Base-by-base conservation (phyloP, 2,329 filamentous ascomycete species). In the Rutstroemia sp. region DNA sequence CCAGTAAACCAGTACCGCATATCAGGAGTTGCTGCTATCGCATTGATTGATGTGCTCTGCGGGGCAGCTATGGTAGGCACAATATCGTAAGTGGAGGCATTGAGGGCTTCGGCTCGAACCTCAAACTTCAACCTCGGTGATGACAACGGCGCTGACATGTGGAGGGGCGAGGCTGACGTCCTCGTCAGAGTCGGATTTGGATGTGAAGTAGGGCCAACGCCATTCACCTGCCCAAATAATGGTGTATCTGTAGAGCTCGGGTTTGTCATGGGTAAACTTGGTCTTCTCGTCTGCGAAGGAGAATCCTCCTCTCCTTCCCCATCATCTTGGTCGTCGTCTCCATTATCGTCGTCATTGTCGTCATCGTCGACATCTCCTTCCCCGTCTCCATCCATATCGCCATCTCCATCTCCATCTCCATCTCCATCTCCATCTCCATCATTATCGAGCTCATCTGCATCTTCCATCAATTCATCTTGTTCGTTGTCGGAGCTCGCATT, bases 21-120 rank as follows among this genome's bases (percentile, higher is more conserved):
- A 71, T 99, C 94, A 2, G 91, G 92, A 0, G 94, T 99, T 34
- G 94, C 86, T 23, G 91, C 85, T 58, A 99, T 82, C 9, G 91
- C 87, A 69, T 99, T 99, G 72, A 99, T 90, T 53, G 91, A 96
- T 3, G 94, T 99, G 60, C 90, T 88, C 71, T 96, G 92, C 1
- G 94, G 94, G 3, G 94, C 94, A 2, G 94, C 94, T 74, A 97
- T 97, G 21, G 94, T 97, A 1, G 94, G 94, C 1, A 96, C 87
- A 59, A 99, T 96, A 70, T 99, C 94, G 75, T 97, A 99, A 2
- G 87, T 82, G 42, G 79, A 76, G 14, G 94, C 92, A 1, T 80
- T 86, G 50, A 95, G 75, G n/a, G 85, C 88, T 67, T 95, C 91
- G 10, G 85, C 79, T 0, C 88, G 83, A n/a, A 91, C 79, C 50